Evolutionary conservation across 495 filamentous ascomycete genomes (phyloP), one percentile per base, ranked within the genome.

Genomic region (Aspergillus affinis): DNA sequence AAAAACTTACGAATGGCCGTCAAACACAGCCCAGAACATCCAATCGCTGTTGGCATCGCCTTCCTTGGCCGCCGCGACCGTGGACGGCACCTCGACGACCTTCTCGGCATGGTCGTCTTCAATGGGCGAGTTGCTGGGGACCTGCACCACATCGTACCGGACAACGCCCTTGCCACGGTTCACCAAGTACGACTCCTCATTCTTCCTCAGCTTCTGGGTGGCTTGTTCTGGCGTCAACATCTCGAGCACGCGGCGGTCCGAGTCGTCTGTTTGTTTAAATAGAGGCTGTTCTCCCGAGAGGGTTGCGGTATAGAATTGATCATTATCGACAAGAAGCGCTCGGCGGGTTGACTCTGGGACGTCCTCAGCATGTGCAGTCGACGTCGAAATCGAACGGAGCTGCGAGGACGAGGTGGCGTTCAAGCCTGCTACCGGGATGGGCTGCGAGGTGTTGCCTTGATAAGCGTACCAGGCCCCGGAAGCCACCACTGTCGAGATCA

Each of bases 21-120:
- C 94, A 75, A 96, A 99, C 13, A 99, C 92, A 45, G 91, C 93
- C 95, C 95, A 99, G 71, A 99, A 99, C 91, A 97, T 98, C 94
- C 94, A 99, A 69, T 99, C 94, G 59, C 83, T 91, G 48, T 76
- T 85, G n/a, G 78, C 54, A 6, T 77, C 72, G 32, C 81, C 82
- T 61, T 81, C 78, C 32, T 76, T 70, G 29, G 79, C 72, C 12
- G 78, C 77, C 20, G 82, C 78, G 44, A 84, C 77, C 54, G 72
- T 78, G 26, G 82, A 73, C 3, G 90, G 87, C 13, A 97, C 83
- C 75, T 98, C 92, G 46, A 98, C 90, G 60, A 98, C 95, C 82
- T 96, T 95, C 77, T 98, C 95, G 30, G 89, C 86, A 70, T 99
- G 94, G 69, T 99, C 94, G 68, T 99, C 94, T 75, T 99, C 94